Evolutionary conservation across 2,329 filamentous ascomycete genomes (phyloP).

Genomic region (Trichoderma harzianum): DNA sequence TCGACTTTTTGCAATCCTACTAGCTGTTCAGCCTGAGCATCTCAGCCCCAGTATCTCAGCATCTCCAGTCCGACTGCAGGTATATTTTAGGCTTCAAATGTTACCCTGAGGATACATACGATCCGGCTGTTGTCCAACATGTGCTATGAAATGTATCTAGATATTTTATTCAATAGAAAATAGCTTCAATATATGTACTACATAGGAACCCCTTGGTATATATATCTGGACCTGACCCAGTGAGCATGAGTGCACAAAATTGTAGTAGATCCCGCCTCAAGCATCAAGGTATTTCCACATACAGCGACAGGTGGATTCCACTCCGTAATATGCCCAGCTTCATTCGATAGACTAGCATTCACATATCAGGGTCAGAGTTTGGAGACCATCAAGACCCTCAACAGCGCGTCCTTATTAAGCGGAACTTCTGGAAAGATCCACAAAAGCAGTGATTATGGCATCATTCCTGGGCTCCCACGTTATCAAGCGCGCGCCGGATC

Average conservation of each 20-base stretch:
- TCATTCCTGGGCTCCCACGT: neutral
- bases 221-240: neutral
- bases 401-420: neutral
- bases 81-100: neutral
- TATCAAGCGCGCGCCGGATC: neutral
- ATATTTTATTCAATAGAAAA: neutral
- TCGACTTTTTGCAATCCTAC: neutral
- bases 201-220: neutral
- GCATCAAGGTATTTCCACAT: neutral
- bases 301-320: neutral
- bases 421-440: neutral
- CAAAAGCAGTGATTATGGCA: neutral
- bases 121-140: neutral
- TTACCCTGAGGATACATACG: neutral
- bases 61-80: neutral
- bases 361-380: neutral
- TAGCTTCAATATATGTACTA: neutral
- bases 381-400: neutral
- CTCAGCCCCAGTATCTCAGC: too few relatives aligned
- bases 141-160: neutral
- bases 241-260: neutral
- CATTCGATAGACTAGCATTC: neutral
- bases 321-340: neutral
- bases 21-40: neutral
- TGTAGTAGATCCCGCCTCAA: neutral